Base-by-base conservation (phyloP, 2,329 filamentous ascomycete genomes). In the Ophiostoma piceae region DNA sequence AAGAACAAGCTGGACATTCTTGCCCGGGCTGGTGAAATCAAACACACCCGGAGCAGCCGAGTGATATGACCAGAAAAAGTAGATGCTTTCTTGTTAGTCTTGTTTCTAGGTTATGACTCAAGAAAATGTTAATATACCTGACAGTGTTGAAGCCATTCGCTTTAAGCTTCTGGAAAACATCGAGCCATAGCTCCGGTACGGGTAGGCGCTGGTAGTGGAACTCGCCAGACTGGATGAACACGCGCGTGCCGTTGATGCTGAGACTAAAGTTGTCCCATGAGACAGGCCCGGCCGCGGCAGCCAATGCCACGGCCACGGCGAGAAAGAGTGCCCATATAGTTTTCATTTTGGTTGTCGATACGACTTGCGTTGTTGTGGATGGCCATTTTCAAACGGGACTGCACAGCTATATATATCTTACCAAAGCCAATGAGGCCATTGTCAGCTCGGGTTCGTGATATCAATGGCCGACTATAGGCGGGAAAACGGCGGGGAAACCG, bases 141-240 rank as follows among this genome's bases (percentile, higher is more conserved):
- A 94, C 89, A 64, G 87, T 85, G 74, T 91, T 94, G 79, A 92
- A 94, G 0, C 92, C 92, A 1, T 93, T 79, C 0, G 91, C 89
- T 78, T 90, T 93, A 77, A 94, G 87, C 79, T 96, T 96, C 75
- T 95, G 89, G 74, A 96, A 90, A 2, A 75, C 64, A 62, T 75
- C 75, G 29, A 77, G 74, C 82, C 84, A 86, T 35, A 86, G 73
- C 68, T 85, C 84, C 0, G 84, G 84, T 0, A 85, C 82, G 0
- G 84, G 84, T 43, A 86, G 78, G 2, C 84, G 79, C 72, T 82
- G 79, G 70, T 85, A 85, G 72, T 85, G 84, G 60, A 86, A 85
- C 72, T 86, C 84, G 32, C 80, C 83, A 1, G 72, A 79, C 76
- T 82, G 83, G 37, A 85, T 78, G 66, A 83, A 82, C 2, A 84